Conservation (phyloP, 2,329 filamentous ascomycete species). For the Didymosphaeria variabile region DNA sequence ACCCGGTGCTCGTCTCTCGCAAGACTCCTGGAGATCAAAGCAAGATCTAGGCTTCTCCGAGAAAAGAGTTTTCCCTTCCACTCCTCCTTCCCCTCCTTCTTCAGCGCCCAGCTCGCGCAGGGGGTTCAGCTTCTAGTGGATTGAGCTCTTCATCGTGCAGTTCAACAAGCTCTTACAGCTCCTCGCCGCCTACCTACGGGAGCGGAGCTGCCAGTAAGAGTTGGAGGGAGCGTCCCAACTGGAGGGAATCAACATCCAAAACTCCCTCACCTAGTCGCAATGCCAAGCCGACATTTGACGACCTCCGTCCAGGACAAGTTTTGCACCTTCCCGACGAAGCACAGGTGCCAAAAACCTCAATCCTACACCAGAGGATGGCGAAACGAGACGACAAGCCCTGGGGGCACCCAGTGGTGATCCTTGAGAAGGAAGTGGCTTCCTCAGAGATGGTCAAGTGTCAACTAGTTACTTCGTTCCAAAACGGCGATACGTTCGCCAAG, state of each 20-base stretch:
- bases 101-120: not conserved
- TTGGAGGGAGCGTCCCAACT: not conserved
- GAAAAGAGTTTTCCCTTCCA: not conserved
- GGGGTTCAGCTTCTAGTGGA: not conserved
- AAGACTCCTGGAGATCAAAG: not conserved
- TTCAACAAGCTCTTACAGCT: not conserved
- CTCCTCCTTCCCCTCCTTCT: not conserved
- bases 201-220: not conserved
- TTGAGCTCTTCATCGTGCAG: not conserved
- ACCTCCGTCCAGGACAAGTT: slow-evolving; percentile 5
- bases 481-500: not conserved
- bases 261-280: not conserved
- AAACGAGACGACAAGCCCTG: not conserved
- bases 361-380: not conserved
- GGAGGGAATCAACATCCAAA: not conserved
- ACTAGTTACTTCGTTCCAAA: slow-evolving; percentile 10
- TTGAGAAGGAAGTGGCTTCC: not conserved
- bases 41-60: not conserved
- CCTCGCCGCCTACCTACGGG: not conserved
- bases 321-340: slow-evolving; percentile 3
- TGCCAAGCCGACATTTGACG: not conserved
- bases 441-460: slow-evolving; percentile 4
- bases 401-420: slow-evolving; percentile 16
- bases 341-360: not conserved
- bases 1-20: not conserved